phyloP scores from a whole-genome alignment of 768 basidiomycete genomes.

The Tricholoma hemisulphureum region DNA sequence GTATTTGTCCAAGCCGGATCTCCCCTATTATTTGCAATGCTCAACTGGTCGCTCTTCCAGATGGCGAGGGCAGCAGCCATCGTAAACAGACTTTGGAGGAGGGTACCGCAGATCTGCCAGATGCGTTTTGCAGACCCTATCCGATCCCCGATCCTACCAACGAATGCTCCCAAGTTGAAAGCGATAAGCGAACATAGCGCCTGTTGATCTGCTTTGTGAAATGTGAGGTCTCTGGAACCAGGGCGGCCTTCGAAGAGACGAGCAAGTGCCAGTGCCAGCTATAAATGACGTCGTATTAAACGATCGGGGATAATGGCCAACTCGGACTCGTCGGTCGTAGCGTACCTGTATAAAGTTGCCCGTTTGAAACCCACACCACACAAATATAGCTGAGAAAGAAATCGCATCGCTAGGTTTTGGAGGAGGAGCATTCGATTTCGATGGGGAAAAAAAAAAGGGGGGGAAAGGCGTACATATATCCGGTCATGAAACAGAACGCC shows the following conservation, averaged over 20 bases:
- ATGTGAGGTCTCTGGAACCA: constrained; percentile 50
- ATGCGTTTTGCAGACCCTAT: constrained; percentile 69
- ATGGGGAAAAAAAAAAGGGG: background rate
- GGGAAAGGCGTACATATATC: constrained; percentile 57
- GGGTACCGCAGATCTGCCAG: constrained; percentile 72
- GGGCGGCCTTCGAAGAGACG: constrained; percentile 63
- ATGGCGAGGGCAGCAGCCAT: constrained; percentile 69
- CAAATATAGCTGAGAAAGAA: constrained; percentile 74
- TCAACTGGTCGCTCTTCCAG: constrained; percentile 64
- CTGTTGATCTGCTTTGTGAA: constrained; percentile 82
- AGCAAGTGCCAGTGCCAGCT: constrained; percentile 79
- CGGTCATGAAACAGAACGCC: constrained; percentile 77
- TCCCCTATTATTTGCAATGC: constrained; percentile 52
- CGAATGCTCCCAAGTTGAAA: constrained; percentile 75
- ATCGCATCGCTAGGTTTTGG: constrained; percentile 55
- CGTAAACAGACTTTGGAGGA: constrained; percentile 74
- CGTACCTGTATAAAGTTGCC: constrained; percentile 70
- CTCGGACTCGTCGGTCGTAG: constrained; percentile 5
- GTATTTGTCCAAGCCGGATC: constrained; percentile 71
- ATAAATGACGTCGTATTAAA: no score
- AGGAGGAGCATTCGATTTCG: background rate
- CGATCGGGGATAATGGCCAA: background rate
- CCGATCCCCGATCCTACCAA: constrained; percentile 83
- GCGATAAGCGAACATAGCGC: constrained; percentile 75
- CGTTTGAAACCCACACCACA: constrained; percentile 87